Evolutionary conservation across 345 rosid species (phyloP), one percentile per base, ranked within the genome.

Genomic region (Trapa incisa): DNA sequence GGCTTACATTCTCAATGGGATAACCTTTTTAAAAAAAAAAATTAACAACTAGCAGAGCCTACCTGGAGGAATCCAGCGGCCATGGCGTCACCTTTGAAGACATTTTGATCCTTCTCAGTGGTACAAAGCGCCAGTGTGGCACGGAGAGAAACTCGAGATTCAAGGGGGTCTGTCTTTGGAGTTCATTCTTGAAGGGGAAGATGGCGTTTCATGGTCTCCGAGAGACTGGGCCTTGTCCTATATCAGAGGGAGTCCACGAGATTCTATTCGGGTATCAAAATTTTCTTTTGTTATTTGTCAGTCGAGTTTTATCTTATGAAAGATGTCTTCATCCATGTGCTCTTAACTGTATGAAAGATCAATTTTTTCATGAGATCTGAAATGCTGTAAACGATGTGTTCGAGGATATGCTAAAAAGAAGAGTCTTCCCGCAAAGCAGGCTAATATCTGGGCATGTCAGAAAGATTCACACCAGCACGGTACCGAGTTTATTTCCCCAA

Each of bases 91-190:
- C 84, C 66, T 89, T 92, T 37, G 83, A 89, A 69, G 78, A 75
- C n/a, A 75, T 89, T 2, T 86, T 83, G 48, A 73, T 87, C 90
- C 75, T 93, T 14, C 84, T 89, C 2, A 76, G 77, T 75, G 97
- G 0, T 90, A 88, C 79, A 90, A 90, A 78, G 87, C 85, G 36
- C 81, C 65, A 8, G 77, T 88, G 83, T 88, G 97, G 97, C 94
- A 88, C 22, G 94, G 94, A 1, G 91, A 80, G 47, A 74, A 75
- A 29, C 56, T 84, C n/a, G 98, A 90, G 81, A 80, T 88, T 50
- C 82, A 77, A 76, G 98, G 97, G 65, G 98, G 98, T 33, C 81
- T 88, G 43, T 84, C 85, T 65, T 71, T 80, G 60, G 80, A 82
- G 56, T 77, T 90, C 62, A 70, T 47, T 58, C 76, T 79, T 42